Evolutionary conservation across 441 rosid species (phyloP).

Genomic region (Gossypium schwendimanii): DNA sequence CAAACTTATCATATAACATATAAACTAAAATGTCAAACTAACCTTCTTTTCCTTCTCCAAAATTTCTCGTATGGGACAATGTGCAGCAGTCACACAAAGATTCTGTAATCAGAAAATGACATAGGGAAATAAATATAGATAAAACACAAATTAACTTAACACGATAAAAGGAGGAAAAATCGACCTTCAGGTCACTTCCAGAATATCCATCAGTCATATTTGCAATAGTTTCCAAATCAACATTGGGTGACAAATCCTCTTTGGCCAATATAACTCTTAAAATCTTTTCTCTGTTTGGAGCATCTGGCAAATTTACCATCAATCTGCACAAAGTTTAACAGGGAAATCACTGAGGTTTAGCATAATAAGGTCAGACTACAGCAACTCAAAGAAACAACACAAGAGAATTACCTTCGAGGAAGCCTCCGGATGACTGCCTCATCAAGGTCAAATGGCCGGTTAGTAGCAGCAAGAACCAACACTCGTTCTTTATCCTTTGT

Average conservation of each 20-base stretch:
- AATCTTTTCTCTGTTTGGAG: constrained; percentile 73
- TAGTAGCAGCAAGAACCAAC: constrained; percentile 93
- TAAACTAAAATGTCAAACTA: constrained; percentile 18
- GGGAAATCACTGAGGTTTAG: constrained; percentile 2
- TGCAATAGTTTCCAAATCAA: constrained; percentile 79
- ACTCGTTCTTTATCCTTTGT: constrained; percentile 96
- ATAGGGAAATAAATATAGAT: constrained; percentile 20
- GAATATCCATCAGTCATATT: constrained; percentile 94
- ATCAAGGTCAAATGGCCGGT: constrained; percentile 96
- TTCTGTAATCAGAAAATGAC: constrained; percentile 45
- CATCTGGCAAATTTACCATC: constrained; percentile 96
- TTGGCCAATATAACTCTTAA: constrained; percentile 72
- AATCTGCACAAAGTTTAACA: constrained; percentile 43
- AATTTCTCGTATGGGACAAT: constrained; percentile 92
- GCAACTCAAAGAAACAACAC: neutral
- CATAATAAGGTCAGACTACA: neutral
- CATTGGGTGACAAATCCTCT: constrained; percentile 71
- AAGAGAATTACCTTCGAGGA: constrained; percentile 63
- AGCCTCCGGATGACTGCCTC: constrained; percentile 99
- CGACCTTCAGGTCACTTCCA: constrained; percentile 96
- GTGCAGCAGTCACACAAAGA: constrained; percentile 92
- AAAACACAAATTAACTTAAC: neutral
- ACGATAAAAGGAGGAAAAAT: neutral
- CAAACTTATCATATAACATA: neutral
- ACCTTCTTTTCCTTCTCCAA: constrained; percentile 94